These are phyloP conservation scores for Sarcocystis neurona DNA, from an alignment of 169 alveolate genomes.

Conservation along the genomic window DNA sequence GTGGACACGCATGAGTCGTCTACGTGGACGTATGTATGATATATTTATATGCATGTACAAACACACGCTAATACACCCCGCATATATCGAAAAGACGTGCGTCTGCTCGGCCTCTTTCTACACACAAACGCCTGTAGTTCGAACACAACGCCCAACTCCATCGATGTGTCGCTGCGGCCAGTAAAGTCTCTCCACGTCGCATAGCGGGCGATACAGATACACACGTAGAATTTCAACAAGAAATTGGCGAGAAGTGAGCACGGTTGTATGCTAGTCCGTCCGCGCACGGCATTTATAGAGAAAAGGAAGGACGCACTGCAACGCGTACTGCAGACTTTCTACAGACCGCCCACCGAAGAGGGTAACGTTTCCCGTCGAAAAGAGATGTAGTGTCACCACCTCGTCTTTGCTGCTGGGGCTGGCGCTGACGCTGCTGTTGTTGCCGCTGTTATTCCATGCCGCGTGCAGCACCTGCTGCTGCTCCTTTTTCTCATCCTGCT, in stretches of 20 bases:
- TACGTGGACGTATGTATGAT: too few species aligned
- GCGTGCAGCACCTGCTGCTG: not conserved
- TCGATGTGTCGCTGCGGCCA: not conserved
- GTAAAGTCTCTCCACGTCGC: not conserved
- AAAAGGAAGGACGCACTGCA: conserved; percentile 35
- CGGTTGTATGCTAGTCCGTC: not conserved
- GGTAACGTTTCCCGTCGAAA: conserved; percentile 40
- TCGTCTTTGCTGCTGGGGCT: conserved; percentile 12
- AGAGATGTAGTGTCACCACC: conserved; percentile 39
- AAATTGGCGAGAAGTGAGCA: not conserved
- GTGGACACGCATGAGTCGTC: too few species aligned
- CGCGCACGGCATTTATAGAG: conserved; percentile 21
- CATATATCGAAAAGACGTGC: too few species aligned
- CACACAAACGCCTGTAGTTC: not conserved
- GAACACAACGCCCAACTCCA: not conserved
- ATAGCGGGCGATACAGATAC: not conserved
- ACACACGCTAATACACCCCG: too few species aligned
- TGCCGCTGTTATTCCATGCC: conserved; percentile 33
- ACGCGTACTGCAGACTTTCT: conserved; percentile 30
- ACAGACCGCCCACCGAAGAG: conserved; percentile 38
- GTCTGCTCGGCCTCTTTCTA: not conserved
- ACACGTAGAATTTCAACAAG: not conserved
- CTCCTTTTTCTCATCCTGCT: not conserved
- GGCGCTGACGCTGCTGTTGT: not conserved
- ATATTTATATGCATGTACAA: too few species aligned